Conservation (phyloP, 2,329 filamentous ascomycete genomes). For the Exophiala viscosa region DNA sequence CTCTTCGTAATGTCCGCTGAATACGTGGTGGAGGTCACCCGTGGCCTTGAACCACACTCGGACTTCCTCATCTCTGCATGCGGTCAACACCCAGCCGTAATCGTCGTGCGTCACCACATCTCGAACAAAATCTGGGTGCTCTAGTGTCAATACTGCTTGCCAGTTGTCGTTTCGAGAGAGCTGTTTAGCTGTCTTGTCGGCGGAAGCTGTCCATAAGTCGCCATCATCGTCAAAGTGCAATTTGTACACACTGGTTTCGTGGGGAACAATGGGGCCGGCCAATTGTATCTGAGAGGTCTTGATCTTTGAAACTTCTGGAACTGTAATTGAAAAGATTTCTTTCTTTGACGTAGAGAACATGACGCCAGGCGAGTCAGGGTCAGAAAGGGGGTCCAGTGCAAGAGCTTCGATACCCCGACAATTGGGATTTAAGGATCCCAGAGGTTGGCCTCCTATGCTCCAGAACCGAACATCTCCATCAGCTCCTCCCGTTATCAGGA, state of each 20-base stretch:
- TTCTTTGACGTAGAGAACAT: conserved; percentile 79
- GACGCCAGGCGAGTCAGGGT: conserved; percentile 45
- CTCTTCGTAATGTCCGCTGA: conserved; percentile 87
- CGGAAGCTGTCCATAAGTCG: conserved; percentile 89
- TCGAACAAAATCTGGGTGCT: conserved; percentile 86
- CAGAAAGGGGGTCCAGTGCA: conserved; percentile 65
- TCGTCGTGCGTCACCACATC: conserved; percentile 68
- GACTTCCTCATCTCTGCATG: conserved; percentile 85
- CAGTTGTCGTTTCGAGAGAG: conserved; percentile 67
- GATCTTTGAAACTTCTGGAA: conserved; percentile 30
- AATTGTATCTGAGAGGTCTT: conserved; percentile 54
- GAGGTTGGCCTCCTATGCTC: conserved; percentile 64
- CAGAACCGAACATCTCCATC: conserved; percentile 82
- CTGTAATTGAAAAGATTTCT: conserved; percentile 65
- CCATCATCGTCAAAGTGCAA: conserved; percentile 68
- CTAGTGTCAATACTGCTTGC: conserved; percentile 65
- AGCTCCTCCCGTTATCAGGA: conserved; percentile 70
- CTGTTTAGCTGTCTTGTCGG: conserved; percentile 82
- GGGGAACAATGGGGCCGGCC: conserved; percentile 60
- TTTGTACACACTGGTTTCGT: conserved; percentile 87
- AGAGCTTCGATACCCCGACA: conserved; percentile 76
- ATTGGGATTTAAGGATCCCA: conserved; percentile 76
- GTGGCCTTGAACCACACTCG: conserved; percentile 78
- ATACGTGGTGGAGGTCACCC: conserved; percentile 68
- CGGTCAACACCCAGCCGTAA: conserved; percentile 77